Percentiles rank a stretch among this genome's conserved stretches.
Evolutionary conservation across 768 basidiomycete species (phyloP).

Genomic region (Termitomyces sp.): DNA sequence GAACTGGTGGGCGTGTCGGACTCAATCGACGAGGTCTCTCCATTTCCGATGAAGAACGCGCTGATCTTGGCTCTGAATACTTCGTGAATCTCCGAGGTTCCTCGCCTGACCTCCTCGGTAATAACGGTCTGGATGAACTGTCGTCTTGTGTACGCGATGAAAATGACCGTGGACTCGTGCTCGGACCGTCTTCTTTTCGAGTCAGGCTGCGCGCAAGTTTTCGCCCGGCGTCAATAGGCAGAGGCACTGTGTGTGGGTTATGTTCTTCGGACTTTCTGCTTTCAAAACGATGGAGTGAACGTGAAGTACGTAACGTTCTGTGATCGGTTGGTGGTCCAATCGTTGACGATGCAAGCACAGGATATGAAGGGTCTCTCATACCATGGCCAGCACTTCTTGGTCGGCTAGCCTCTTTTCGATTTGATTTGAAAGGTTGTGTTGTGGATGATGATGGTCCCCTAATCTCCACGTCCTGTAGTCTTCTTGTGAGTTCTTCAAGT

Average conservation of each 20-base stretch:
- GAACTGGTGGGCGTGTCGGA: conserved; percentile 27
- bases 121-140: background rate
- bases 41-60: conserved; percentile 18
- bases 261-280: conserved; percentile 26
- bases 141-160: conserved; percentile 15
- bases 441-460: conserved; percentile 16
- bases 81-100: conserved; percentile 13
- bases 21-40: conserved; percentile 17
- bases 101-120: conserved; percentile 12
- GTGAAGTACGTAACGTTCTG: conserved; percentile 39
- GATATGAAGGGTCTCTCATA: conserved; percentile 5
- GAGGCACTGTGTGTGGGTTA: conserved; percentile 18
- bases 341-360: conserved; percentile 6
- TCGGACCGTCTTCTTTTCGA: conserved; percentile 15
- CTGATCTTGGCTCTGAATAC: conserved; percentile 12
- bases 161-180: conserved; percentile 12
- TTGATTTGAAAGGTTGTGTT: conserved; percentile 4
- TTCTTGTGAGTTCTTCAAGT: conserved; percentile 53
- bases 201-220: conserved; percentile 33
- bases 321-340: conserved; percentile 2
- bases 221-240: conserved; percentile 25
- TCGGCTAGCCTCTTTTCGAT: conserved; percentile 5
- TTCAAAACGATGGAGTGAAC: conserved; percentile 57
- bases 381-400: conserved; percentile 15
- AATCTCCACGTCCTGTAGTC: conserved; percentile 47